A percentile compares a stretch with the other conserved stretches of the same genome.
Evolutionary conservation across 2,329 filamentous ascomycete genomes (phyloP).

Genomic region (Blumeria graminis): DNA sequence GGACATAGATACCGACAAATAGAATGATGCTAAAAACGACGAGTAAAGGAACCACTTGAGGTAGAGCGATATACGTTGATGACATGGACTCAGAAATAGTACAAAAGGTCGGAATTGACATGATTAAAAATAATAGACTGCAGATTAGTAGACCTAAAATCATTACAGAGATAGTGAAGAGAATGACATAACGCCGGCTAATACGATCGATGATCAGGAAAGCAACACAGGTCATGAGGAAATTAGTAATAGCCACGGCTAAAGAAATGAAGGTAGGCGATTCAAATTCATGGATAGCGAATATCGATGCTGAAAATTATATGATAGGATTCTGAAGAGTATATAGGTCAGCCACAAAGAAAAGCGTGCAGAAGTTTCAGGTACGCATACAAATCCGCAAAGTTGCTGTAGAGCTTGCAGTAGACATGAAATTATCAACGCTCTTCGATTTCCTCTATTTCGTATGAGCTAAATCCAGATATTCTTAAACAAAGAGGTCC

Average conservation of each 20-base stretch:
- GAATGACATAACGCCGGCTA: slow-evolving; percentile 54
- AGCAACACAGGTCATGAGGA: slow-evolving; percentile 52
- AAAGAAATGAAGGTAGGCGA: slow-evolving; percentile 61
- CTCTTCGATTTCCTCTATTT: slow-evolving; percentile 42
- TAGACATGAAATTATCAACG: slow-evolving; percentile 63
- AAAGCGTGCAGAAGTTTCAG: slow-evolving; percentile 5
- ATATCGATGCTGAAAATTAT: slow-evolving; percentile 76
- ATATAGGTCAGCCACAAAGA: background rate
- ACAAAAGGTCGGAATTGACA: slow-evolving; percentile 4
- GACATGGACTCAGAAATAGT: slow-evolving; percentile 3
- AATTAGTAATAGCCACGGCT: slow-evolving; percentile 62
- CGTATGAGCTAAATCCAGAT: slow-evolving; percentile 28
- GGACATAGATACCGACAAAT: slow-evolving; percentile 67
- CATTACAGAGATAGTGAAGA: slow-evolving; percentile 74
- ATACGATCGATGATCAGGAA: slow-evolving; percentile 56
- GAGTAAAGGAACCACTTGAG: slow-evolving; percentile 22
- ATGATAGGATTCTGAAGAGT: slow-evolving; percentile 51
- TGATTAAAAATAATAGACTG: slow-evolving; percentile 46
- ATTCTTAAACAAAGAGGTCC: slow-evolving; percentile 14
- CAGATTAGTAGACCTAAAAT: slow-evolving; percentile 44
- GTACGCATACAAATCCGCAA: slow-evolving; percentile 44
- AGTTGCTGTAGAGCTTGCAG: slow-evolving; percentile 75
- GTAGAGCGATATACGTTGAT: slow-evolving; percentile 10
- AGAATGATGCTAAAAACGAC: slow-evolving; percentile 56
- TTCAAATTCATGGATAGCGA: slow-evolving; percentile 50